Evolutionary conservation across 2,329 filamentous ascomycete species (phyloP), one percentile per base, ranked within the genome.

Genomic region (Fusarium solani-melongenae): DNA sequence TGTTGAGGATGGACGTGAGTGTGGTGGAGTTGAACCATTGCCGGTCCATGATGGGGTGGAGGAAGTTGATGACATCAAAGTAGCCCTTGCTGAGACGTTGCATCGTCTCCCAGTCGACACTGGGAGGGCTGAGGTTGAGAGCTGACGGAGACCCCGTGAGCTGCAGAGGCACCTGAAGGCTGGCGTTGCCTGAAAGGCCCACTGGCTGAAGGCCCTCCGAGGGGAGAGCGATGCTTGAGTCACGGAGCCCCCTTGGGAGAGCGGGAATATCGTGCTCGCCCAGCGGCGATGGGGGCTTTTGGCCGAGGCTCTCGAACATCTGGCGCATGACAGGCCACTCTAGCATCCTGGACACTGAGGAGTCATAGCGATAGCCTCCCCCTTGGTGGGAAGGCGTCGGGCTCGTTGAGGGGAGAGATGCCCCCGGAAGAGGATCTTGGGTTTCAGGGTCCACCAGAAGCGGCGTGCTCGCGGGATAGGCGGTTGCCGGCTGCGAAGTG

Each of bases 21-120:
- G 83, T 86, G 39, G 85, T 82, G 9, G 84, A 82, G 70, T 85
- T 81, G 77, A 91, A 92, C 24, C 80, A 81, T 36, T 88, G 85
- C n/a, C 88, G 83, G 70, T 91, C 88, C 76, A 92, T 82, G 39
- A 92, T 85, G 0, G 90, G 90, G 73, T 88, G 87, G 15, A 90
- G 76, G 14, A 89, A 82, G 76, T 91, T 91, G 80, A 89, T 89
- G 2, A 85, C 87, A 73, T 89, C 86, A 76, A 92, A 92, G 75
- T 89, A 92, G 0, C 85, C 84, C 57, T 87, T 87, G 66, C 85
- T 84, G 39, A 89, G 82, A 27, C 82, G 81, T 66, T 86, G 84
- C 80, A 91, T 87, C 4, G 82, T 82, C 7, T 88, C 86, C 78
- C 85, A 85, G 14, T 82, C 84, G 56, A 90, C 72, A 27, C 70